These are phyloP conservation scores for Aeschynomene evenia DNA, from an alignment of 306 rosid species.

Conservation along the genomic window DNA sequence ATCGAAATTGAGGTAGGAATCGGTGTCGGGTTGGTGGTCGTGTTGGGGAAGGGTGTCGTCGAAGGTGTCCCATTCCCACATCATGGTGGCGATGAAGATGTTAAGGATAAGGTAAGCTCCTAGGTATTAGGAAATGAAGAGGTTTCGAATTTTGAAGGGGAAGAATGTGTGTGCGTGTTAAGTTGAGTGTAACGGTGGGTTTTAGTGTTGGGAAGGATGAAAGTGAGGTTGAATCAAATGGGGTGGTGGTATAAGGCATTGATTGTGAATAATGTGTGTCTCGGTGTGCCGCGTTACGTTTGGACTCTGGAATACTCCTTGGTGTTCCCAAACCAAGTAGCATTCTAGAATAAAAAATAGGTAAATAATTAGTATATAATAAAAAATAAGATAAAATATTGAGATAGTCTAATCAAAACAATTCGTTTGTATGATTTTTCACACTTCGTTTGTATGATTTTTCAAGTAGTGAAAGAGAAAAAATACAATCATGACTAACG, in stretches of 20 bases:
- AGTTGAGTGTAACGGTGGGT: not conserved
- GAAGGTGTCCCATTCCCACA: constrained; percentile 60
- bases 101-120: not conserved
- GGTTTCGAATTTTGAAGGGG: not conserved
- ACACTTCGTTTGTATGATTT: no score
- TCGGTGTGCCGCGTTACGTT: constrained; percentile 45
- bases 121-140: not conserved
- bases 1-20: constrained; percentile 58
- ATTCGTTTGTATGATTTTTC: no score
- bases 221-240: not conserved
- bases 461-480: no score
- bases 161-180: not conserved
- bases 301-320: not conserved
- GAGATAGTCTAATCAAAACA: no score
- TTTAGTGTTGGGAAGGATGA: not conserved
- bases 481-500: no score
- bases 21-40: constrained; percentile 40
- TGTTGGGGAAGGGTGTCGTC: constrained; percentile 28
- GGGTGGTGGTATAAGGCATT: no score
- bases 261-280: no score
- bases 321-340: no score
- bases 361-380: no score
- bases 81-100: constrained; percentile 26
- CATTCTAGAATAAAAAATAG: no score
- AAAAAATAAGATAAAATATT: no score